phyloP scores from a whole-genome alignment of 768 basidiomycete genomes.

The Boletus pseudo-olivaceus region DNA sequence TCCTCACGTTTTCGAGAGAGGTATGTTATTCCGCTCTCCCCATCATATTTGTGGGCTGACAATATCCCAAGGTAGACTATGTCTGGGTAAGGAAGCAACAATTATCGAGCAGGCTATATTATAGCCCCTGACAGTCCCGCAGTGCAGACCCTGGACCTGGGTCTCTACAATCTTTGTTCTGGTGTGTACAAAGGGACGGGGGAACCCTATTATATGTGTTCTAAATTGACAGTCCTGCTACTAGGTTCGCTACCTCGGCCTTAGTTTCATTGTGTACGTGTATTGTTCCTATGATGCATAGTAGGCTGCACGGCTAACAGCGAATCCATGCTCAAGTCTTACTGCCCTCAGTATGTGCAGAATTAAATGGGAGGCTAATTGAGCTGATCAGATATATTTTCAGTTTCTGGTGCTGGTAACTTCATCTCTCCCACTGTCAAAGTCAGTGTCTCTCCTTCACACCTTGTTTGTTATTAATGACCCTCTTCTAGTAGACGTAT shows the following conservation, averaged over 20 bases:
- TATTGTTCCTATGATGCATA: background rate
- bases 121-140: background rate
- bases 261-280: background rate
- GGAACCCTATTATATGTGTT: background rate
- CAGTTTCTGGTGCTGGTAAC: too few relatives aligned
- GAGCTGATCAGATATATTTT: too few relatives aligned
- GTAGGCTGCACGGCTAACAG: background rate
- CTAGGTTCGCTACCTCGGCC: background rate
- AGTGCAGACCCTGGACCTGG: constrained; percentile 8
- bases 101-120: too few relatives aligned
- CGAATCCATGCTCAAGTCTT: background rate
- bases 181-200: background rate
- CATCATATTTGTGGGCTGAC: background rate
- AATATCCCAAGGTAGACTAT: constrained; percentile 3
- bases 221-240: background rate
- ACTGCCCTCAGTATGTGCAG: background rate
- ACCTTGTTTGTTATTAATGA: too few relatives aligned
- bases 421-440: too few relatives aligned
- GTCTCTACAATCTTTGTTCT: constrained; percentile 9
- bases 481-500: too few relatives aligned
- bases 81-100: constrained; percentile 7
- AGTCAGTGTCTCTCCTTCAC: too few relatives aligned
- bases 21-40: background rate
- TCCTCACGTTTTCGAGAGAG: constrained; percentile 1
- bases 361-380: background rate